Percentiles rank a stretch among this genome's conserved stretches.
Evolutionary conservation across 306 rosid genomes (phyloP).

Genomic region (Cicer cuneatum): DNA sequence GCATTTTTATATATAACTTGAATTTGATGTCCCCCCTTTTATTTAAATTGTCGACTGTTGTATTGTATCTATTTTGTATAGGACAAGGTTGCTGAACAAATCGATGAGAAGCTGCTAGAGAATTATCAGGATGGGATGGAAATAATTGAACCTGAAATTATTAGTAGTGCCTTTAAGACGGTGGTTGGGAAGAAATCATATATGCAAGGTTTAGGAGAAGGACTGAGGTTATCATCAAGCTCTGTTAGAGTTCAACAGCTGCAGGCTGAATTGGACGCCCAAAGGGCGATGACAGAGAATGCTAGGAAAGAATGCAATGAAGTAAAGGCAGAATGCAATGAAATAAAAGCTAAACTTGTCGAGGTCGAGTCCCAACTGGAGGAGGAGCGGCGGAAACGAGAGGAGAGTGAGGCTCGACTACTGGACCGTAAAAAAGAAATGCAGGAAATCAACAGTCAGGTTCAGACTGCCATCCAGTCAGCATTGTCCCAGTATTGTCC

Average conservation of each 20-base stretch:
- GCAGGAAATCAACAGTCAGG: constrained; percentile 48
- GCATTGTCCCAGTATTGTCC: constrained; percentile 42
- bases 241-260: constrained; percentile 14
- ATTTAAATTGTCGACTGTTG: constrained; percentile 12
- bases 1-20: constrained; percentile 12
- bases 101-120: constrained; percentile 38
- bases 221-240: constrained; percentile 1
- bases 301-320: constrained; percentile 43
- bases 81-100: constrained; percentile 50
- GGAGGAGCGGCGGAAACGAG: constrained; percentile 44
- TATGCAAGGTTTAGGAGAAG: constrained; percentile 33
- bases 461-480: constrained; percentile 52
- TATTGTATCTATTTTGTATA: constrained; percentile 1
- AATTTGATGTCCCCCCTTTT: constrained; percentile 15
- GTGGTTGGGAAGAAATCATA: constrained; percentile 47
- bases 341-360: constrained; percentile 45
- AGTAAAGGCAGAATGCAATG: constrained; percentile 44
- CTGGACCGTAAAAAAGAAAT: constrained; percentile 46
- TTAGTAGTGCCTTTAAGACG: constrained; percentile 45
- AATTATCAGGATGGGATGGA: constrained; percentile 24
- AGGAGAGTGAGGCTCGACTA: constrained; percentile 42
- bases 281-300: constrained; percentile 47
- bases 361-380: constrained; percentile 48
- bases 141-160: constrained; percentile 45
- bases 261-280: constrained; percentile 49